Percentiles rank a stretch among this genome's conserved stretches.
These are phyloP conservation scores for Isabelozyma gotoi DNA, from an alignment of 805 yeast genomes.

Conservation along the genomic window DNA sequence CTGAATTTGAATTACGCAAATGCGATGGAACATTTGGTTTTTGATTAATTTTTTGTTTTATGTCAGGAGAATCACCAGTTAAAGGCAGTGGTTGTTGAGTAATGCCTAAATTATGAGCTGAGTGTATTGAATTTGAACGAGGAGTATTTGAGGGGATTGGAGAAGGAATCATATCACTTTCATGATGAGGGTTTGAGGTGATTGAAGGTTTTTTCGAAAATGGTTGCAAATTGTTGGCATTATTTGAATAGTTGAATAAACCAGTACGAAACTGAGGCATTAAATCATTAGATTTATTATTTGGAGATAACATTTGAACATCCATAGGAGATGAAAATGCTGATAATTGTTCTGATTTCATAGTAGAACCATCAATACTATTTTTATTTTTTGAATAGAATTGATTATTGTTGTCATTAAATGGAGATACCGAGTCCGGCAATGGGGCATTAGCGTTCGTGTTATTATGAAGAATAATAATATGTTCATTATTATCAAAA, in stretches of 20 bases:
- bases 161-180: slow-evolving; percentile 17
- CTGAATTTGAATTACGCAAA: background rate
- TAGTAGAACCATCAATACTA: slow-evolving; percentile 2
- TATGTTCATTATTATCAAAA: slow-evolving; percentile 46
- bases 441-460: slow-evolving; percentile 52
- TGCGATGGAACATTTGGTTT: slow-evolving; percentile 4
- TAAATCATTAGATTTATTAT: background rate
- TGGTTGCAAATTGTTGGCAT: slow-evolving; percentile 4
- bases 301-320: background rate
- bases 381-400: background rate
- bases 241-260: slow-evolving; percentile 8
- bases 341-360: background rate
- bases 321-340: background rate
- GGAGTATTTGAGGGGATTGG: slow-evolving; percentile 30
- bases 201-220: slow-evolving; percentile 2
- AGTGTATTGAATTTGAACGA: slow-evolving; percentile 2
- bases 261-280: slow-evolving; percentile 14
- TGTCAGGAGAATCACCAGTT: slow-evolving; percentile 16
- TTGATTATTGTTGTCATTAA: background rate
- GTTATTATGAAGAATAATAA: slow-evolving; percentile 52
- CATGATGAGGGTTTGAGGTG: too few relatives aligned
- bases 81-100: slow-evolving; percentile 24
- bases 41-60: slow-evolving; percentile 4
- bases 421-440: slow-evolving; percentile 13
- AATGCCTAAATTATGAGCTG: background rate